Conservation (phyloP, 2,329 filamentous ascomycete genomes). For the Clonostachys rhizophaga region DNA sequence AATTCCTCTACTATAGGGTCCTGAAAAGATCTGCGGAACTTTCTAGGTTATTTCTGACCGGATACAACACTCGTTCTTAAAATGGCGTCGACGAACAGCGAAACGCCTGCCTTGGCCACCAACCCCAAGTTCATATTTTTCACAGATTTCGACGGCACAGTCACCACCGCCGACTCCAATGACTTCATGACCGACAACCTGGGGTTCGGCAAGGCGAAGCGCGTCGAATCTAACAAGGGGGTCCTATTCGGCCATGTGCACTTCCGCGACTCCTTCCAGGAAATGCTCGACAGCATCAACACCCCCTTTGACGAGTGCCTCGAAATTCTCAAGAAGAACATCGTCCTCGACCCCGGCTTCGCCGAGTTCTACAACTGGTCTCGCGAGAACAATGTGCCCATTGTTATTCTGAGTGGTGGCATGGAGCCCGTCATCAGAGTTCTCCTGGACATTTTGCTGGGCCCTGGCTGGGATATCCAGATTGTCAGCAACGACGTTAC, state of each 20-base stretch:
- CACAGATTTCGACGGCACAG: slow-evolving; percentile 97
- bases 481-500: slow-evolving; percentile 86
- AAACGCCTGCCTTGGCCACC: slow-evolving; percentile 55
- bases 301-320: slow-evolving; percentile 81
- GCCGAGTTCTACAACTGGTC: slow-evolving; percentile 84
- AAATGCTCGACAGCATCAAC: slow-evolving; percentile 86
- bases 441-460: slow-evolving; percentile 74
- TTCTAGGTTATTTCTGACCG: too few relatives aligned
- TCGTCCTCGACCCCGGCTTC: slow-evolving; percentile 86
- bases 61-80: slow-evolving; percentile 7
- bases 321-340: slow-evolving; percentile 71
- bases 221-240: slow-evolving; percentile 68
- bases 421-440: slow-evolving; percentile 91
- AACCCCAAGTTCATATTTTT: slow-evolving; percentile 95
- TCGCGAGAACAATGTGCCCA: slow-evolving; percentile 75
- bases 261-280: slow-evolving; percentile 83
- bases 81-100: slow-evolving; percentile 35
- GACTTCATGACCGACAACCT: slow-evolving; percentile 83
- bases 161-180: slow-evolving; percentile 68
- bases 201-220: slow-evolving; percentile 71
- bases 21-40: background rate
- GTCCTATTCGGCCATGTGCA: slow-evolving; percentile 66
- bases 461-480: slow-evolving; percentile 74
- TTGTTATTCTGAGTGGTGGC: slow-evolving; percentile 86
- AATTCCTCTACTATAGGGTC: background rate